phyloP scores from a whole-genome alignment of 2,329 filamentous ascomycete species.

The Fusarium veterinarium region DNA sequence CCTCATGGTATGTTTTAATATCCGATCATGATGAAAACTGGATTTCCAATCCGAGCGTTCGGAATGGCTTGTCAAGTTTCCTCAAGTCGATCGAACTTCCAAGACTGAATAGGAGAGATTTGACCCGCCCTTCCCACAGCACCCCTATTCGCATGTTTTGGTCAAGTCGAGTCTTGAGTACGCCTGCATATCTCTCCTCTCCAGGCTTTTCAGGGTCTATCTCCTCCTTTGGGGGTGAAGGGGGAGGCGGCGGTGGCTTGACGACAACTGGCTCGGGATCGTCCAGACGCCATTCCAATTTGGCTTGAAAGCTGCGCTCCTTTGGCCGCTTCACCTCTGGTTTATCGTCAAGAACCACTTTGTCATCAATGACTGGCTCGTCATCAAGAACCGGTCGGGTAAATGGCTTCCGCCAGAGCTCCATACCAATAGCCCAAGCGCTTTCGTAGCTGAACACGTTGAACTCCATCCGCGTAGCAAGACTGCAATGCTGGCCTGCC shows the following conservation, averaged over 20 bases:
- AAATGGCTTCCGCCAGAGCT: conserved; percentile 82
- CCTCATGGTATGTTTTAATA: not conserved
- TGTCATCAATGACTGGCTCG: conserved; percentile 38
- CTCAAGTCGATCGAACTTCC: conserved; percentile 87
- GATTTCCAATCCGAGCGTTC: conserved; percentile 80
- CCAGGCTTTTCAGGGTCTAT: conserved; percentile 46
- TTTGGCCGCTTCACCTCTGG: conserved; percentile 25
- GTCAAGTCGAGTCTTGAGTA: conserved; percentile 89
- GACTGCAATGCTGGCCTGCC: conserved; percentile 82
- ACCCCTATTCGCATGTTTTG: conserved; percentile 88
- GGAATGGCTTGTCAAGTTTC: conserved; percentile 79
- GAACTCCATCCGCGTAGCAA: conserved; percentile 94
- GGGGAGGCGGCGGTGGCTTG: conserved; percentile 8
- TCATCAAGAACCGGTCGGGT: conserved; percentile 53
- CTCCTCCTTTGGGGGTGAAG: conserved; percentile 17
- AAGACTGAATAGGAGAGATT: conserved; percentile 91
- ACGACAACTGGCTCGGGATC: conserved; percentile 48
- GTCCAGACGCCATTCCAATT: conserved; percentile 62
- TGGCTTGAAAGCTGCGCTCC: conserved; percentile 64
- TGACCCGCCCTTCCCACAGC: conserved; percentile 92
- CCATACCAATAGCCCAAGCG: conserved; percentile 89
- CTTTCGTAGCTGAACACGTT: conserved; percentile 99
- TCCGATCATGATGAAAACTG: conserved; percentile 79
- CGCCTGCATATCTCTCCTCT: conserved; percentile 80
- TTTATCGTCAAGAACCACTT: conserved; percentile 42